phyloP scores from a whole-genome alignment of 805 yeast species.

The Saturnispora galanensis region DNA sequence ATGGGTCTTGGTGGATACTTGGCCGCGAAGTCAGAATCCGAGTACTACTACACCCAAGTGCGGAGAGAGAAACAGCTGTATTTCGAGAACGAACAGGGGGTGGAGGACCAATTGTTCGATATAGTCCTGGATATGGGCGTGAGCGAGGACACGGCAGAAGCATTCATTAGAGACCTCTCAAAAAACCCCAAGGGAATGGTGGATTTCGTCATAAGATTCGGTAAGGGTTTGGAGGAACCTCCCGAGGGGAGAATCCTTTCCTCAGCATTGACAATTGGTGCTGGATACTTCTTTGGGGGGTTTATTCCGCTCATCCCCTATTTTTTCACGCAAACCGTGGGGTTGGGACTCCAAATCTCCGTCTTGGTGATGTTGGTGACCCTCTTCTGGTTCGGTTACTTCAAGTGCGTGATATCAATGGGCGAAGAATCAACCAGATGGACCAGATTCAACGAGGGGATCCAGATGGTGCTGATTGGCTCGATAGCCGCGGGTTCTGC shows the following conservation, averaged over 20 bases:
- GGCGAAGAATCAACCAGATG: conserved; percentile 60
- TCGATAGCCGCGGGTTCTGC: conserved; percentile 98
- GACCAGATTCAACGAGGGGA: conserved; percentile 65
- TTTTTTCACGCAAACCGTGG: conserved; percentile 70
- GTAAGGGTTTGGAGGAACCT: conserved; percentile 92
- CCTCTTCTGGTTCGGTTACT: conserved; percentile 75
- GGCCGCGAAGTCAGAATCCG: conserved; percentile 86
- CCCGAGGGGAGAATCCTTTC: conserved; percentile 84
- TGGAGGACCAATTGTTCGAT: conserved; percentile 74
- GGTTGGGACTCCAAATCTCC: conserved; percentile 64
- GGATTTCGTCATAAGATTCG: conserved; percentile 79
- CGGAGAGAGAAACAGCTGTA: conserved; percentile 59
- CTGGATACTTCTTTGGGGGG: conserved; percentile 85
- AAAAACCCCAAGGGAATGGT: conserved; percentile 68
- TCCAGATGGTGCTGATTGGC: conserved; percentile 90
- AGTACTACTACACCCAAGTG: conserved; percentile 64
- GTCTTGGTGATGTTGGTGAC: conserved; percentile 78
- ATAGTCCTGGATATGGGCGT: conserved; percentile 67
- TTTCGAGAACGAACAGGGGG: conserved; percentile 51
- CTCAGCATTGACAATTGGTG: conserved; percentile 84
- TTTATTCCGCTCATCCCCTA: conserved; percentile 86
- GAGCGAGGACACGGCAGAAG: conserved; percentile 60
- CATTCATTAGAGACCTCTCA: conserved; percentile 71
- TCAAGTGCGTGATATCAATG: conserved; percentile 77
- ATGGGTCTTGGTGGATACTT: conserved; percentile 97